Percentiles rank a stretch among this genome's conserved stretches.
Conservation (phyloP, 306 rosid species). For the Casuarina equisetifolia region DNA sequence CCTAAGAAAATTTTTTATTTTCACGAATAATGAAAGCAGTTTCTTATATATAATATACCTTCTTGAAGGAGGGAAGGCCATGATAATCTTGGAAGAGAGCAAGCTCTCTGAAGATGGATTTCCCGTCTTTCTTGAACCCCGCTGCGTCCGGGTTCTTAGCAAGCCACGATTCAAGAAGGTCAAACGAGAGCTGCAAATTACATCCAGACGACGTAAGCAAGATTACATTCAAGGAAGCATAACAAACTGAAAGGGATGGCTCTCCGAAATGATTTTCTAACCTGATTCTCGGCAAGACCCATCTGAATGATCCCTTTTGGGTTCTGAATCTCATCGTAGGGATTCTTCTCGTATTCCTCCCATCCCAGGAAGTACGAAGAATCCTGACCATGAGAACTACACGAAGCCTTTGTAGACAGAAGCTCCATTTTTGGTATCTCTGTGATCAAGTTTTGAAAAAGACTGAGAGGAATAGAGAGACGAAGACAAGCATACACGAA, state of each 20-base stretch:
- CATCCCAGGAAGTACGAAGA: slow-evolving; percentile 95
- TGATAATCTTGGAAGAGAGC: slow-evolving; percentile 97
- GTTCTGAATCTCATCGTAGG: slow-evolving; percentile 59
- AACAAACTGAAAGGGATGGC: background rate
- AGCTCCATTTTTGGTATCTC: slow-evolving; percentile 44
- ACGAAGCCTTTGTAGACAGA: slow-evolving; percentile 73
- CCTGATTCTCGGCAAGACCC: slow-evolving; percentile 99
- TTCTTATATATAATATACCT: slow-evolving; percentile 3
- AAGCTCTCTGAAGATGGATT: slow-evolving; percentile 80
- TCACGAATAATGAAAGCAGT: slow-evolving; percentile 1
- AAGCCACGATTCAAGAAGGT: slow-evolving; percentile 78
- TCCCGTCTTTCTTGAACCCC: slow-evolving; percentile 67
- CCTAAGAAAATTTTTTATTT: background rate
- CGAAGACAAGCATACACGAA: no score
- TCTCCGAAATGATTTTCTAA: slow-evolving; percentile 3
- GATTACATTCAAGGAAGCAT: background rate
- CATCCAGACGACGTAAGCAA: slow-evolving; percentile 23
- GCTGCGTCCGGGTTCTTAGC: slow-evolving; percentile 71
- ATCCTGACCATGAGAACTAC: slow-evolving; percentile 95
- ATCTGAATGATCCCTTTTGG: slow-evolving; percentile 91
- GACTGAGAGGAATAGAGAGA: background rate
- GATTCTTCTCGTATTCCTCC: slow-evolving; percentile 87
- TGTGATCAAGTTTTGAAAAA: background rate
- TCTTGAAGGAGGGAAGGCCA: slow-evolving; percentile 85
- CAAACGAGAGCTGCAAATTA: slow-evolving; percentile 73